A percentile compares a stretch with the other conserved stretches of the same genome.
phyloP scores from a whole-genome alignment of 2,329 filamentous ascomycete genomes.

The Balansia obtecta region DNA sequence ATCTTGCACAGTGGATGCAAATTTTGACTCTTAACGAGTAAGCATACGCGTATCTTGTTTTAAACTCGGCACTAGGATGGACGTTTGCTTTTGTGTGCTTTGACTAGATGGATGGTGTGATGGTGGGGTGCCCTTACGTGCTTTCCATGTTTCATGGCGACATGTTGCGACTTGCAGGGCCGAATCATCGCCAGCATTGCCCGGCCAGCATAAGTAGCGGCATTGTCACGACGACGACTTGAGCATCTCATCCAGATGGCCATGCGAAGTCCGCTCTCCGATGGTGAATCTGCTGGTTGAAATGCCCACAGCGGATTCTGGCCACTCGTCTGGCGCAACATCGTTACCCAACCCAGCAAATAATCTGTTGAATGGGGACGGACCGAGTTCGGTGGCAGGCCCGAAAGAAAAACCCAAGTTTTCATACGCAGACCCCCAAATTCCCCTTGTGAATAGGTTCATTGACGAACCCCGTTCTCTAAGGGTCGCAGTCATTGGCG shows the following conservation, averaged over 20 bases:
- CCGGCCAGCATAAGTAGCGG: not conserved
- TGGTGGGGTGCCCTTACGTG: constrained; percentile 2
- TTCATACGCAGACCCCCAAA: not conserved
- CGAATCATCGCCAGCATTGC: not conserved
- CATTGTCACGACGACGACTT: not conserved
- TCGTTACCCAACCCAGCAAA: not conserved
- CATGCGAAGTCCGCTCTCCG: no score
- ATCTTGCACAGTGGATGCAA: no score
- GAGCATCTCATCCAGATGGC: not conserved
- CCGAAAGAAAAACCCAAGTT: not conserved
- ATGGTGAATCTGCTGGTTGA: not conserved
- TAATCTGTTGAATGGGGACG: not conserved
- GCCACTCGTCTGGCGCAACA: not conserved
- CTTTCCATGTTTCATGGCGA: not conserved
- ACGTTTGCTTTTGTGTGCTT: not conserved
- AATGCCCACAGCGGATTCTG: not conserved
- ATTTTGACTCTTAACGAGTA: no score
- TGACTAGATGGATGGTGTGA: not conserved
- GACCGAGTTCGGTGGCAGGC: not conserved
- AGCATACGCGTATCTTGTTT: no score
- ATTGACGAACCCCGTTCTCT: constrained; percentile 23
- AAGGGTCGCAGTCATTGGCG: constrained; percentile 24
- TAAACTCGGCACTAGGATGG: not conserved
- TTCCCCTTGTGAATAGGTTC: constrained; percentile 17
- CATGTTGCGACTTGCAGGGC: not conserved